Base-by-base conservation (phyloP, 129 eudicot genomes). In the Flaveria sonorensis region DNA sequence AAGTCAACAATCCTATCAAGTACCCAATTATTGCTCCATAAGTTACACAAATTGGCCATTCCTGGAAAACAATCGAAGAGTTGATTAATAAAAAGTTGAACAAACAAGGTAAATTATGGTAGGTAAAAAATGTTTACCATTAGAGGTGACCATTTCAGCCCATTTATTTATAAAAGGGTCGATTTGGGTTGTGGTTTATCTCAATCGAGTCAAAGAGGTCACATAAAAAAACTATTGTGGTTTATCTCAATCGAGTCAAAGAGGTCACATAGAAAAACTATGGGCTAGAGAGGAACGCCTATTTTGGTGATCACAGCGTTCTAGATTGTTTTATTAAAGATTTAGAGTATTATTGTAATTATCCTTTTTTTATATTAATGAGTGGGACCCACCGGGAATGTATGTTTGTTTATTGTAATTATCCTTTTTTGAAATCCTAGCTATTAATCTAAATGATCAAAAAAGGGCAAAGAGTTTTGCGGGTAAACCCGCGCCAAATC, bases 1-100 rank as follows among this genome's bases (percentile, higher is more conserved):
- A 93, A 73, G 80, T 80, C 62, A 87, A 57, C 69, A 63, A 53
- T 64, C 96, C 98, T 3, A 63, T 15, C 45, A 63, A 63, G 46
- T 63, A 63, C 69, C 69, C 69, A 15, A 32, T 30, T 10, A 63
- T 30, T 15, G 69, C 69, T 63, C 69, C 69, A 63, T 30, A 63
- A 5, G 69, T 63, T 63, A 63, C 69, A 63, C 69, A 63, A 30
- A 63, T 63, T 15, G 69, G 69, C 69, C 69, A 63, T 63, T 63
- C 69, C 69, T 63, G 46, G 10, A 63, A 62, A 63, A 63, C 19
- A 61, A 21, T 7, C 36, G 2, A 23, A 59, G 14, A 24, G 68
- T 52, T n/a, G 0, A n/a, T 13, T 3, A 16, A 52, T 52, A 52
- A 52, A 52, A n/a, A 6, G 23, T 16, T 55, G 11, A 55, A 18